Conservation (phyloP, 306 rosid genomes). For the Oxytropis ochrocephala region DNA sequence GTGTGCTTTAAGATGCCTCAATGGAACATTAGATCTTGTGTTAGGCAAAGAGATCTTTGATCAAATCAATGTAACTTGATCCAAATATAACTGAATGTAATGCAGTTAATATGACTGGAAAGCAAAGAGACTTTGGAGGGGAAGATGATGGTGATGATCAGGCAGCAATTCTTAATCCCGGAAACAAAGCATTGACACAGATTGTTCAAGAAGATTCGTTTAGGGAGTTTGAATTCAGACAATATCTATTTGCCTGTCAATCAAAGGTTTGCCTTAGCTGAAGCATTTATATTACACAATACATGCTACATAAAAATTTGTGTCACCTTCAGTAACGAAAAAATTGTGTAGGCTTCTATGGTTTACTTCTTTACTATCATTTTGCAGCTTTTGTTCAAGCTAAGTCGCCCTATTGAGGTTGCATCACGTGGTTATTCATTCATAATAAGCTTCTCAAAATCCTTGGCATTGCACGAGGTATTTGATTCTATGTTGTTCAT, state of each 20-base stretch:
- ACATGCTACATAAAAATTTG: slow-evolving; percentile 7
- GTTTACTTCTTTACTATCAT: slow-evolving; percentile 26
- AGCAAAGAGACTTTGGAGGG: slow-evolving; percentile 89
- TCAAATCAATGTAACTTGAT: slow-evolving; percentile 17
- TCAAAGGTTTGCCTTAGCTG: slow-evolving; percentile 60
- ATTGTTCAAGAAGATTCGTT: slow-evolving; percentile 94
- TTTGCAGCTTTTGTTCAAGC: slow-evolving; percentile 88
- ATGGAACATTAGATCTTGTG: slow-evolving; percentile 4
- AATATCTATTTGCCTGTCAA: slow-evolving; percentile 90
- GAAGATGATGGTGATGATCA: slow-evolving; percentile 85
- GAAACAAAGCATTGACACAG: slow-evolving; percentile 75
- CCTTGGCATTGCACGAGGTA: slow-evolving; percentile 80
- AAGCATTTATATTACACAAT: slow-evolving; percentile 5
- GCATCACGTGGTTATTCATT: slow-evolving; percentile 89
- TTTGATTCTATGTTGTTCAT: slow-evolving; percentile 17
- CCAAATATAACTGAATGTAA: slow-evolving; percentile 11
- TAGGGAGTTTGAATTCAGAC: slow-evolving; percentile 96
- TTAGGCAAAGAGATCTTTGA: slow-evolving; percentile 17
- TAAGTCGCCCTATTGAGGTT: slow-evolving; percentile 81
- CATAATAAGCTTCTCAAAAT: slow-evolving; percentile 91
- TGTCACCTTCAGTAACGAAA: not conserved
- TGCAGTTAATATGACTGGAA: slow-evolving; percentile 70
- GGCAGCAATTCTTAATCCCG: slow-evolving; percentile 72
- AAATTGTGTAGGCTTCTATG: slow-evolving; percentile 7
- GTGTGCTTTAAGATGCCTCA: not conserved